A percentile compares a stretch with the other conserved stretches of the same genome.
These are phyloP conservation scores for Leishmania turanica DNA, from an alignment of 208 protist species.

Conservation along the genomic window DNA sequence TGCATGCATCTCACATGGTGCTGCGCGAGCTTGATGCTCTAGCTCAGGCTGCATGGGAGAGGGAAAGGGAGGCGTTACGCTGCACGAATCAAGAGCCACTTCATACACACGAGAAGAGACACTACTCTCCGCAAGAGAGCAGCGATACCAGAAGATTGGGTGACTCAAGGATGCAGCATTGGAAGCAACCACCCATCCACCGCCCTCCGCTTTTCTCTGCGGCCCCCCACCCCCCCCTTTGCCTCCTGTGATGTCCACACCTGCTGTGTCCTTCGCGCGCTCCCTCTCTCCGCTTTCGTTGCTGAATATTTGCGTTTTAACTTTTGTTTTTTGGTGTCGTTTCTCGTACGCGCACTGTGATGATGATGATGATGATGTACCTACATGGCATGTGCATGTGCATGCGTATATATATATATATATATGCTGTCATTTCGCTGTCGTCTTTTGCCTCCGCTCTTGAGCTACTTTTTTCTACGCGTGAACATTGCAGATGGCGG, in stretches of 20 bases:
- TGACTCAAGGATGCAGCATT: neutral
- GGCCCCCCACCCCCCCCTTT: too few relatives aligned
- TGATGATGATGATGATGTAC: neutral
- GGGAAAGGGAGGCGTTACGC: neutral
- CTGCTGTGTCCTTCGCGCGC: neutral
- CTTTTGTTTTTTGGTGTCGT: neutral
- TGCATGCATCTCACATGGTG: neutral
- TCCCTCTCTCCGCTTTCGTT: neutral
- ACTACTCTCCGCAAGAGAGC: neutral
- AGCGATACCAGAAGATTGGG: neutral
- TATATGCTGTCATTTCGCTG: neutral
- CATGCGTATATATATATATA: too few relatives aligned
- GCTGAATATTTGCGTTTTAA: too few relatives aligned
- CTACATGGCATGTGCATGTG: too few relatives aligned
- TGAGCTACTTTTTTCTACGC: neutral
- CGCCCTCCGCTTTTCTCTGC: neutral
- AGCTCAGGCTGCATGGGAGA: neutral
- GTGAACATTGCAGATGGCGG: neutral
- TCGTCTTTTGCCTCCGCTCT: neutral
- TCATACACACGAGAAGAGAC: conserved; percentile 3
- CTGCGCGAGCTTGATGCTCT: neutral
- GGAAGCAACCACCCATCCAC: neutral
- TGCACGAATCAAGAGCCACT: neutral
- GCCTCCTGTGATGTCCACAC: neutral
- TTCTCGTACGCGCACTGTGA: neutral